A percentile compares a stretch with the other conserved stretches of the same genome.
Evolutionary conservation across 352 stramenopile species (phyloP).

Genomic region (Phytopythium cucurbitacearum): DNA sequence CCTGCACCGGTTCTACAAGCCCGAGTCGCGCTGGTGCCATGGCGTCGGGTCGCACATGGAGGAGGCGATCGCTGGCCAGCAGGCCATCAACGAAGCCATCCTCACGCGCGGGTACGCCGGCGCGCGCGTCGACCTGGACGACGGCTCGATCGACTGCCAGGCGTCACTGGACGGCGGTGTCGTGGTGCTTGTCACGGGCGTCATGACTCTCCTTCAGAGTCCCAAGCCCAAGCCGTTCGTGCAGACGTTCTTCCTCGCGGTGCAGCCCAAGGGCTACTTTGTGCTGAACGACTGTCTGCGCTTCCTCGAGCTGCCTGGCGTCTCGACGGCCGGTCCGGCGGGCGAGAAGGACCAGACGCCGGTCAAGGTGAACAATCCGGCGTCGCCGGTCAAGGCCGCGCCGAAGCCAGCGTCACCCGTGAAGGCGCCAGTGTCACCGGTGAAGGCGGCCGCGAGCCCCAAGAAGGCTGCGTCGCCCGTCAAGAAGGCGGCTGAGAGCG

Average conservation of each 20-base stretch:
- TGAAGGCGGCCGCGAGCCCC: constrained; percentile 17
- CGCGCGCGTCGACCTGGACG: constrained; percentile 76
- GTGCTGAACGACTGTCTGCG: constrained; percentile 85
- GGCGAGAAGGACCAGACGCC: constrained; percentile 27
- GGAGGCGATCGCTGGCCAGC: constrained; percentile 68
- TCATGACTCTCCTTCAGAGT: constrained; percentile 71
- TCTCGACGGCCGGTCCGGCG: constrained; percentile 6
- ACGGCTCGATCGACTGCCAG: constrained; percentile 85
- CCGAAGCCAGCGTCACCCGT: constrained; percentile 15
- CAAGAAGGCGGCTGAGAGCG: constrained; percentile 20
- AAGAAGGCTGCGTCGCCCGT: constrained; percentile 27
- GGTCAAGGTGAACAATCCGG: constrained; percentile 22
- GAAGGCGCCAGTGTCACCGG: constrained; percentile 21
- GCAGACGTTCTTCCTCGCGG: constrained; percentile 85
- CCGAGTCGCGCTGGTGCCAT: constrained; percentile 79
- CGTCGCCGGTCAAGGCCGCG: constrained; percentile 33
- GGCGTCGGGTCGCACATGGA: constrained; percentile 78
- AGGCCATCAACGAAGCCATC: constrained; percentile 83
- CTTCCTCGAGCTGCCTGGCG: constrained; percentile 67
- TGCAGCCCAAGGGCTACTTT: constrained; percentile 87
- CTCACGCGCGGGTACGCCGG: constrained; percentile 69
- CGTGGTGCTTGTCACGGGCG: constrained; percentile 81
- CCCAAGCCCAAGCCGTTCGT: constrained; percentile 70
- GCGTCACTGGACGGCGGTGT: constrained; percentile 63
- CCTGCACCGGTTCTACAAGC: constrained; percentile 88